These are phyloP conservation scores for Aspergillus udagawae DNA, from an alignment of 2,329 filamentous ascomycete species.

Conservation along the genomic window DNA sequence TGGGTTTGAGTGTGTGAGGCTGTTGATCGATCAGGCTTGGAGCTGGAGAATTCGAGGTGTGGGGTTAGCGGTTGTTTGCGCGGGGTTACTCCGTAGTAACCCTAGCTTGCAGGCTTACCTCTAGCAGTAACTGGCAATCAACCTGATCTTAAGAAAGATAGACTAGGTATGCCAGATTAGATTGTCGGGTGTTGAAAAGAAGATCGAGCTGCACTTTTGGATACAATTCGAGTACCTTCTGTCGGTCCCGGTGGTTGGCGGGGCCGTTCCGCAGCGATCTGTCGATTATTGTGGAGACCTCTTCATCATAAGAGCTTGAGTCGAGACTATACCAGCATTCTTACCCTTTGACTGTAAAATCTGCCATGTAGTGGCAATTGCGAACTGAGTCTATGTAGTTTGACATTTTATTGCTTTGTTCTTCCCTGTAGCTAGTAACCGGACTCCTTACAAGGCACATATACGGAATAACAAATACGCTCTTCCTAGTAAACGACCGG, in stretches of 20 bases:
- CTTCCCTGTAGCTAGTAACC: neutral
- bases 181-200: neutral
- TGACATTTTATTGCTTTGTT: neutral
- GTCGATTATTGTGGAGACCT: neutral
- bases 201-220: neutral
- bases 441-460: neutral
- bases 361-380: no score
- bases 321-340: no score
- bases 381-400: neutral
- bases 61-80: neutral
- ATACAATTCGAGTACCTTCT: slow-evolving; percentile 6
- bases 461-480: neutral
- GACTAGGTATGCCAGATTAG: neutral
- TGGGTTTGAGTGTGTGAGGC: neutral
- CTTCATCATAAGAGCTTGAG: neutral
- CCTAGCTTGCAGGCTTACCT: neutral
- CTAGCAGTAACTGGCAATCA: neutral
- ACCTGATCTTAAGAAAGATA: neutral
- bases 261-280: slow-evolving; percentile 2
- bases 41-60: neutral
- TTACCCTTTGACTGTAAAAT: no score
- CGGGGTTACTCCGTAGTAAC: neutral
- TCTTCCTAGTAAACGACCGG: neutral
- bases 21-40: slow-evolving; percentile 1
- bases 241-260: slow-evolving; percentile 1